These are phyloP conservation scores for Plasmodium gonderi DNA, from an alignment of 169 alveolate species.

Conservation along the genomic window DNA sequence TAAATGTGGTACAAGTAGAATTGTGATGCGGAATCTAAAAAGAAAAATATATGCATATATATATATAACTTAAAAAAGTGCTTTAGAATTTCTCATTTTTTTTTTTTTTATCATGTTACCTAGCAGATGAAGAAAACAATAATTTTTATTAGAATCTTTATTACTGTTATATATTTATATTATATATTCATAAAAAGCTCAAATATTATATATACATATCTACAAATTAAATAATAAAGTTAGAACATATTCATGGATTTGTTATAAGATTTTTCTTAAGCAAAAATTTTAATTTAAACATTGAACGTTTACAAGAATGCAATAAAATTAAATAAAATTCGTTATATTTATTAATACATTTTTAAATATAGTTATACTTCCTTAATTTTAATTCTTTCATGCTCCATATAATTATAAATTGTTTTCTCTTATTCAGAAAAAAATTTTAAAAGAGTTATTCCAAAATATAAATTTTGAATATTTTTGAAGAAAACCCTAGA, in stretches of 20 bases:
- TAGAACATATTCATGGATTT: not conserved
- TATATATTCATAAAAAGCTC: too few species aligned
- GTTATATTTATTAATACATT: not conserved
- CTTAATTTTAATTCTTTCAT: not conserved
- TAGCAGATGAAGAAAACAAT: too few species aligned
- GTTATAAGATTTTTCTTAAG: not conserved
- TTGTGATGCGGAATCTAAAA: not conserved
- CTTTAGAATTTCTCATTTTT: not conserved
- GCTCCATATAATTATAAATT: not conserved
- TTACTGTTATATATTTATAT: too few species aligned
- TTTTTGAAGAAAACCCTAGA: not conserved
- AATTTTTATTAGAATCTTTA: too few species aligned
- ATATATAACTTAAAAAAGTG: not conserved
- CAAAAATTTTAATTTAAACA: not conserved
- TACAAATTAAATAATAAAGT: not conserved
- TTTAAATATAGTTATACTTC: not conserved
- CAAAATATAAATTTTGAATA: not conserved
- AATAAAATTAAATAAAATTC: not conserved
- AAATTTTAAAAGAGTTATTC: not conserved
- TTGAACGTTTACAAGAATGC: not conserved
- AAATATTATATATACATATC: not conserved
- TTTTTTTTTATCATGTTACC: not conserved
- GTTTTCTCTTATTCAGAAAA: not conserved
- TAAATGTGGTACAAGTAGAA: not conserved
- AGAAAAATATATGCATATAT: too few species aligned